Evolutionary conservation across 805 yeast species (phyloP), one percentile per base, ranked within the genome.

Genomic region (Zygoascus biomembranicola): DNA sequence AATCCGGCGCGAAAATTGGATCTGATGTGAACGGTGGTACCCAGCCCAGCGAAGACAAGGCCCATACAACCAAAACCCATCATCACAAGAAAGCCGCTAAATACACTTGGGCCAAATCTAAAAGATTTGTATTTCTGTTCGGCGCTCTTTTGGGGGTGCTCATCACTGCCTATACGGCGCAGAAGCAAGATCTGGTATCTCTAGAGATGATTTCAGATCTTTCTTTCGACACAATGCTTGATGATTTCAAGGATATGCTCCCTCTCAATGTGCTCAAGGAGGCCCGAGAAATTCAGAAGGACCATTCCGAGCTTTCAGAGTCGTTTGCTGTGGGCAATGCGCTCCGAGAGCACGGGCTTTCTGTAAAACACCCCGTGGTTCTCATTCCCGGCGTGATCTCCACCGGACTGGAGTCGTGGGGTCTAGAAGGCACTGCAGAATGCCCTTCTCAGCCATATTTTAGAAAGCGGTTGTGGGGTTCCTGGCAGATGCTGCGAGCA

Each of bases 301-400:
- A 71, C n/a, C 73, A 71, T 11, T 63, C 63, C 8, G 65, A 75
- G 32, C 73, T 63, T n/a, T 59, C 89, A 5, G 95, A 89, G 56
- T 82, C 90, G 49, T 94, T 94, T 71, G 88, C 94, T 0, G 95
- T 90, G 16, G 99, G 99, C 1, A 79, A 76, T 60, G 71, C 77
- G 45, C 70, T 92, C 75, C 71, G 70, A 39, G 64, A 68, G 10
- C 79, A 78, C 23, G 78, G 81, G 39, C 70, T 81, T 31, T 65
- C 73, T 0, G 76, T 82, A 0, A 80, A 85, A 58, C 77, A 80
- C 68, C 95, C 96, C 6, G 96, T 94, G 13, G 79, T 94, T 2
- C 78, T 94, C 83, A 88, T 94, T 18, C 99, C 99, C 0, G 99
- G 99, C 2, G 97, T 92, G 13, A 87, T 88, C 52, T 87, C 96